Evolutionary conservation across 75 land plant species (phyloP), one percentile per base, ranked within the genome.

Genomic region (Cupressus sempervirens): DNA sequence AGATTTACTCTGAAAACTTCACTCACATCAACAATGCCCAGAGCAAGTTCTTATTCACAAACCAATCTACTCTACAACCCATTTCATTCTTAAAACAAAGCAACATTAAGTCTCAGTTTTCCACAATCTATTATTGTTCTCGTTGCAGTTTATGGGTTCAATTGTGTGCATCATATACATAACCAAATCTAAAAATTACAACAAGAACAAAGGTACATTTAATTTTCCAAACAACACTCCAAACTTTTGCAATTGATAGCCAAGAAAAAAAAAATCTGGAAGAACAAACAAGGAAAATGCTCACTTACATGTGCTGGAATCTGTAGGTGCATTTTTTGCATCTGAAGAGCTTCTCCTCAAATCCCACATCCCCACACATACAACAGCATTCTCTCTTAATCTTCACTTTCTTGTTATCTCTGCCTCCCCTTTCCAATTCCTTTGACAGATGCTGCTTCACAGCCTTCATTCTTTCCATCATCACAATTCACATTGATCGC

Each of bases 291-390:
- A 65, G 23, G 68, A 65, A 65, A 6, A 65, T 65, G 29, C 74
- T 10, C 34, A 62, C 85, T 72, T 81, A 84, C 85, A 77, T 73
- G 85, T 84, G 85, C 43, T 84, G 85, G 43, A 84, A 81, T 77
- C 85, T 34, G 46, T 84, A n/a, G 32, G 8, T 13, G 45, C 85
- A 84, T 81, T 26, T 84, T 1, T 38, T 81, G 43, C 85, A 84
- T 7, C 83, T 73, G 83, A 84, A 84, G 41, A 84, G 83, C 83
- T 81, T 40, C 30, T 77, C 30, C 46, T 68, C 43, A 29, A 84
- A 84, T 26, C 85, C 85, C 35, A 84, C 85, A 79, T 84, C 83
- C 14, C 85, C 85, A 77, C 85, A 84, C 83, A 84, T 84, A 36
- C 85, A 72, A 40, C 85, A 72, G 7, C 85, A 75, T 41, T 84